Percentiles rank a stretch among this genome's conserved stretches.
phyloP scores from a whole-genome alignment of 768 basidiomycete species.

The Artomyces pyxidatus region DNA sequence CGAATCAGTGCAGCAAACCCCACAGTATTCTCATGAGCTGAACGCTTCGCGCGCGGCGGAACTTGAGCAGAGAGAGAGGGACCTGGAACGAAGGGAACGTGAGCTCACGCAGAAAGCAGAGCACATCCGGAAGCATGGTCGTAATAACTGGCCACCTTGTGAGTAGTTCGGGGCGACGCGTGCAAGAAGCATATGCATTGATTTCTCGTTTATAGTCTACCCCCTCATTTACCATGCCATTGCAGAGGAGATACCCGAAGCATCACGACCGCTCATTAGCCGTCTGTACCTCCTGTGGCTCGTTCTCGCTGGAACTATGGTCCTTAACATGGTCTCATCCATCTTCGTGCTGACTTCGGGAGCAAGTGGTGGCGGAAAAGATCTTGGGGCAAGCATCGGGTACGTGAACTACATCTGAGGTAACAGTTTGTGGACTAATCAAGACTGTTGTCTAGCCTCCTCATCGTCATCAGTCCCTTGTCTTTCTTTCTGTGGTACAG shows the following conservation, averaged over 20 bases:
- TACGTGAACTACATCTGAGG: too few relatives aligned
- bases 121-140: slow-evolving; percentile 62
- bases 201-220: slow-evolving; percentile 48
- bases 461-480: slow-evolving; percentile 65
- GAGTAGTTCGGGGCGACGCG: slow-evolving; percentile 23
- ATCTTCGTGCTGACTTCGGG: slow-evolving; percentile 80
- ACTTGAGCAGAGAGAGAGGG: slow-evolving; percentile 69
- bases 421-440: too few relatives aligned
- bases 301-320: slow-evolving; percentile 69
- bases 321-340: slow-evolving; percentile 88
- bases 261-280: slow-evolving; percentile 69
- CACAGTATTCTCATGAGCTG: slow-evolving; percentile 20
- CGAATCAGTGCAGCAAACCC: slow-evolving; percentile 9
- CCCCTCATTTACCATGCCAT: slow-evolving; percentile 95
- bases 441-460: too few relatives aligned
- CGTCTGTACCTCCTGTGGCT: slow-evolving; percentile 94
- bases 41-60: slow-evolving; percentile 47
- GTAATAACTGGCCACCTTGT: slow-evolving; percentile 95
- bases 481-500: slow-evolving; percentile 96
- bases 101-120: slow-evolving; percentile 66
- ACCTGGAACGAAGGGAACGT: slow-evolving; percentile 70
- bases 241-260: slow-evolving; percentile 79
- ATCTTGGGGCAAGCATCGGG: slow-evolving; percentile 79
- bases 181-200: neutral
- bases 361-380: slow-evolving; percentile 63